Conservation (phyloP, 305 asterid genomes). For the Solanum hybrid region DNA sequence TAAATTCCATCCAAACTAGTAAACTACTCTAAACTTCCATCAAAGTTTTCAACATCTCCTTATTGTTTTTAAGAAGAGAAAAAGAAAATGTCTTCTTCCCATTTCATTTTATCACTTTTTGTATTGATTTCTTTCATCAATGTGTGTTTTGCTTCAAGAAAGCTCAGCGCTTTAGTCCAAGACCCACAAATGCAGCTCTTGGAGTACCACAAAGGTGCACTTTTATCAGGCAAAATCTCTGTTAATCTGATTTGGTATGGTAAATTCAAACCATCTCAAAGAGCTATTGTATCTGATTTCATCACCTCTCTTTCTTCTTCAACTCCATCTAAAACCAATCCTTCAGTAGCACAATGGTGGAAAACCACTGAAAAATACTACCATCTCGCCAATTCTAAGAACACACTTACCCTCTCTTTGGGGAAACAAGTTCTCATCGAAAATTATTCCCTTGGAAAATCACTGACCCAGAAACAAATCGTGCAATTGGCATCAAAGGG, state of each 20-base stretch:
- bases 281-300: slow-evolving; percentile 14
- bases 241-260: slow-evolving; percentile 28
- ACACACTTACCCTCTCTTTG: neutral
- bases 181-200: slow-evolving; percentile 10
- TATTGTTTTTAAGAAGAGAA: neutral
- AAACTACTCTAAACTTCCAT: neutral
- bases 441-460: slow-evolving; percentile 10
- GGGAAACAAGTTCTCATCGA: slow-evolving; percentile 5
- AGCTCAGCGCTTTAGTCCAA: neutral
- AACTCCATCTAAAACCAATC: neutral
- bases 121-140: neutral
- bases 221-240: slow-evolving; percentile 12
- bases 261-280: slow-evolving; percentile 15
- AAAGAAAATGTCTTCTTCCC: slow-evolving; percentile 10
- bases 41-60: neutral
- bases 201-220: slow-evolving; percentile 26
- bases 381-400: slow-evolving; percentile 7
- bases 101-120: neutral
- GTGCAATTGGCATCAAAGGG: slow-evolving; percentile 7
- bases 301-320: slow-evolving; percentile 10
- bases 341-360: slow-evolving; percentile 17
- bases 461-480: slow-evolving; percentile 7
- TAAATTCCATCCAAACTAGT: neutral
- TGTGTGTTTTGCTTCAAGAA: slow-evolving; percentile 4
- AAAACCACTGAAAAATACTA: slow-evolving; percentile 13